Percentiles rank a stretch among this genome's conserved stretches.
These are phyloP conservation scores for Thuja plicata DNA, from an alignment of 83 land plant species.

Conservation along the genomic window DNA sequence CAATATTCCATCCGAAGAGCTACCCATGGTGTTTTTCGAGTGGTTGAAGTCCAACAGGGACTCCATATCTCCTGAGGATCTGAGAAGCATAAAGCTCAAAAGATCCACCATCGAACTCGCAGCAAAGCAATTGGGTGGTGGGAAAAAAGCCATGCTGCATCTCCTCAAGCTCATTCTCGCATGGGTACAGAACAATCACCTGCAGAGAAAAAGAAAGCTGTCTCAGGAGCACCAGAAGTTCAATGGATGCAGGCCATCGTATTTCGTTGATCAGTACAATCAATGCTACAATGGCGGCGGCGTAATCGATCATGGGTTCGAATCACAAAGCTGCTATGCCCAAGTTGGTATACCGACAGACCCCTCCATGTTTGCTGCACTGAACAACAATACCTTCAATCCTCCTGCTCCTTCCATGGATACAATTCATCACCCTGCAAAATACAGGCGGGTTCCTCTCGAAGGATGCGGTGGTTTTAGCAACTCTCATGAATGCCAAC, in stretches of 20 bases:
- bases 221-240: not conserved
- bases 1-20: constrained; percentile 30
- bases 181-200: constrained; percentile 69
- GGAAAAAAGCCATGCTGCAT: constrained; percentile 58
- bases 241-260: constrained; percentile 3
- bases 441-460: constrained; percentile 11
- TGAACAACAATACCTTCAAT: not conserved
- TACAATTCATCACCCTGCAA: constrained; percentile 10
- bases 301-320: not conserved
- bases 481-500: not conserved
- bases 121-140: constrained; percentile 60
- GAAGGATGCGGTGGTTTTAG: constrained; percentile 7
- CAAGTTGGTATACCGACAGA: not conserved
- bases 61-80: constrained; percentile 64
- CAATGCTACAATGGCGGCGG: not conserved
- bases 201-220: constrained; percentile 36
- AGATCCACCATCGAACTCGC: constrained; percentile 66
- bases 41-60: constrained; percentile 70
- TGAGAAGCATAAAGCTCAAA: constrained; percentile 62
- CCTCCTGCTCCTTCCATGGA: not conserved
- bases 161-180: constrained; percentile 62
- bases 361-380: not conserved
- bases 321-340: not conserved
- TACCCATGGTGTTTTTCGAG: constrained; percentile 61
- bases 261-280: not conserved